These are phyloP conservation scores for Hygrocybe punicea DNA, from an alignment of 768 basidiomycete species.

Conservation along the genomic window DNA sequence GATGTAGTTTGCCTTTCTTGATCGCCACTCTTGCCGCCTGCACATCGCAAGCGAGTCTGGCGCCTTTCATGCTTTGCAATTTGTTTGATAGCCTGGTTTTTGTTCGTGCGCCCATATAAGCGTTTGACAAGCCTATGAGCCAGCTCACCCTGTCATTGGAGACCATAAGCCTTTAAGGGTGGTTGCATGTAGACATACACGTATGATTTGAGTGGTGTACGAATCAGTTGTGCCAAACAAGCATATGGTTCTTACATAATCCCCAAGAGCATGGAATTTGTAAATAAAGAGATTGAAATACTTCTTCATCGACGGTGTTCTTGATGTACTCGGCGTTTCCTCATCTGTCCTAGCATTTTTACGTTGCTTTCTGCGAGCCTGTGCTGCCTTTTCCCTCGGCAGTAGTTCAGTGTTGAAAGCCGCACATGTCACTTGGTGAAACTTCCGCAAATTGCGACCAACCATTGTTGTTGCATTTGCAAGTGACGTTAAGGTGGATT, in stretches of 20 bases:
- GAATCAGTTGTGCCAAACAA: conserved; percentile 29
- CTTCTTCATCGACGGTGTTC: conserved; percentile 6
- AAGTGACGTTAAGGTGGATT: conserved; percentile 29
- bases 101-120: conserved; percentile 34
- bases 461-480: conserved; percentile 26
- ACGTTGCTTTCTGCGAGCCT: conserved; percentile 13
- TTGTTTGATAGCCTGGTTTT: conserved; percentile 22
- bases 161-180: background rate
- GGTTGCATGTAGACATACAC: background rate
- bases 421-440: conserved; percentile 14
- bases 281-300: conserved; percentile 23
- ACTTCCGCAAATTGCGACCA: conserved; percentile 22
- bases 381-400: conserved; percentile 22
- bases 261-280: conserved; percentile 30
- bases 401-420: conserved; percentile 23
- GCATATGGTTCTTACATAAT: conserved; percentile 23
- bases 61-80: conserved; percentile 22
- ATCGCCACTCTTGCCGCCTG: conserved; percentile 14
- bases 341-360: background rate
- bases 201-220: conserved; percentile 30
- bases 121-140: conserved; percentile 37
- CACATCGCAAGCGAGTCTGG: background rate
- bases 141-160: conserved; percentile 34
- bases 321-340: too few relatives aligned
- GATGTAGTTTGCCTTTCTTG: conserved; percentile 17